Evolutionary conservation across 2,329 filamentous ascomycete species (phyloP), one percentile per base, ranked within the genome.

Genomic region (Rutstroemia sp.): DNA sequence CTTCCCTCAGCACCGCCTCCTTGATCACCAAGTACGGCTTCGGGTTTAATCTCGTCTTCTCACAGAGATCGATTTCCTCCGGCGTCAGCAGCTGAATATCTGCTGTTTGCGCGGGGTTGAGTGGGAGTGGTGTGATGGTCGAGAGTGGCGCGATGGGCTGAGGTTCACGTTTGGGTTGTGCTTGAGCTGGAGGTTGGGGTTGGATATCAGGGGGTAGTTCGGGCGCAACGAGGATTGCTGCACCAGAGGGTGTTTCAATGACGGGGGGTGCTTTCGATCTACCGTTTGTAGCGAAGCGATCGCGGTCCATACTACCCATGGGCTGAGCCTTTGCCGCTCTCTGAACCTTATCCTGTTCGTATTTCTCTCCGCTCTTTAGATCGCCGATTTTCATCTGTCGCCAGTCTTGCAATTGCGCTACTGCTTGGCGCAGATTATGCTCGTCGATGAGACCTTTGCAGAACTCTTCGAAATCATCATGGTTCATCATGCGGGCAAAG

Each of bases 11-110:
- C n/a, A 97, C 78, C 59, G 88, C 85, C 70, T 96, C 91, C 72
- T 99, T 99, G 72, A 97, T 90, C 68, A 90, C 90, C 5, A 96
- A 73, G 71, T 96, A 99, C 1, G 94, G 90, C 74, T 99, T 99
- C 0, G 94, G 94, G 71, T 94, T 88, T 52, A 99, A 75, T 44
- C 91, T 83, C 14, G 95, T 80, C 42, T 87, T 80, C 64, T 89
- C 88, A 74, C 94, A 99, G 0, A 99, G 75, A 66, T 95, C 90
- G 4, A 83, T 77, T 71, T 99, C 94, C 62, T 95, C 90, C 0
- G 85, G 79, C 0, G 88, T 90, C 45, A 99, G 76, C 0, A 99
- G 81, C 66, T 97, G 94, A 27, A 92, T 73, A 69, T 97, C 94
- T 0, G 88, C 80, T 0, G 88, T 85, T 55, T 69, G 81, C 71